A percentile compares a stretch with the other conserved stretches of the same genome.
Conservation (phyloP, 371 early-diverging fungal species). For the Lichtheimia hyalospora region DNA sequence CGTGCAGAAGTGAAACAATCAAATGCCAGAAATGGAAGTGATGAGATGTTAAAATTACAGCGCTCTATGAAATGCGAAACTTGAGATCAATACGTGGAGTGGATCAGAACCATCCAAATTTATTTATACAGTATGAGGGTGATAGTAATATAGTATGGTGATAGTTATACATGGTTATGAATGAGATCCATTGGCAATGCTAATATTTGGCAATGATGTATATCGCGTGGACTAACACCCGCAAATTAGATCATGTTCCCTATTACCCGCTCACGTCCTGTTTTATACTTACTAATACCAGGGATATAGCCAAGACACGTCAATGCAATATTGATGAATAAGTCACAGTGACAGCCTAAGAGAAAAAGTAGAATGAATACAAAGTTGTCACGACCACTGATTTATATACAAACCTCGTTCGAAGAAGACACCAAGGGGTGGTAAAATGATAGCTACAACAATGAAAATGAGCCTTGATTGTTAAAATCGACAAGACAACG, state of each 20-base stretch:
- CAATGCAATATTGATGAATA: constrained; percentile 77
- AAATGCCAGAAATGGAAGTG: too few species aligned
- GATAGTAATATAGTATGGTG: too few species aligned
- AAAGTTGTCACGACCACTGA: neutral
- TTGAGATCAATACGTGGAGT: too few species aligned
- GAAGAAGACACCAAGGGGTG: constrained; percentile 71
- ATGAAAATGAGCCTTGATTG: constrained; percentile 4
- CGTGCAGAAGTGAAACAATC: too few species aligned
- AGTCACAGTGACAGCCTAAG: constrained; percentile 62
- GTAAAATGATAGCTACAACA: constrained; percentile 54
- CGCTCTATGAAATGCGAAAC: too few species aligned
- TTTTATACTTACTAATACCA: constrained; percentile 54
- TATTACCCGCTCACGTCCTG: neutral
- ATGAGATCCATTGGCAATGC: neutral
- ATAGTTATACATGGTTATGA: too few species aligned
- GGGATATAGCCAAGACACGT: constrained; percentile 82
- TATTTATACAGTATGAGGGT: too few species aligned
- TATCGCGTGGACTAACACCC: constrained; percentile 13
- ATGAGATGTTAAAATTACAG: too few species aligned
- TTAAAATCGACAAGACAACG: neutral
- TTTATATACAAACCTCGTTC: constrained; percentile 39
- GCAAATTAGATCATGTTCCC: neutral
- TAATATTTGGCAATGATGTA: constrained; percentile 26
- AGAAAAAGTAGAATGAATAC: neutral
- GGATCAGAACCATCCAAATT: too few species aligned